Base-by-base conservation (phyloP, 2,329 filamentous ascomycete species). In the Tothia fuscella region DNA sequence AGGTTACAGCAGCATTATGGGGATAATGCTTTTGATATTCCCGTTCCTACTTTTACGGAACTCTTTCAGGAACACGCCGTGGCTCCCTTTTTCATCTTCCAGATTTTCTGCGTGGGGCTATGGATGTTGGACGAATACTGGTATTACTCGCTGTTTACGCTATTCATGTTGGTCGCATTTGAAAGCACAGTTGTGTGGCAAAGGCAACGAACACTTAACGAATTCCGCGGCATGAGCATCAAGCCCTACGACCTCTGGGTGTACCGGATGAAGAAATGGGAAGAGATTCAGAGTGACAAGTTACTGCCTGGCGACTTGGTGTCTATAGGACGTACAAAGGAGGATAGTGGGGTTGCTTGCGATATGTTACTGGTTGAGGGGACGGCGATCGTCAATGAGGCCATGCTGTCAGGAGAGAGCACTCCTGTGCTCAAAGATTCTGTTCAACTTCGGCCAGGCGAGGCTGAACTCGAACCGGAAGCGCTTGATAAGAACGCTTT, bases 61-160 rank as follows among this genome's bases (percentile, higher is more conserved):
- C 75, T 98, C 38, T 98, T 94, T 74, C 84, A 93, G 63, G 91
- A 98, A 63, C 93, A 98, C 61, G 89, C 93, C 19, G 93, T 98
- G 17, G 93, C 93, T 17, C 91, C 91, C 4, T 98, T 98, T 71
- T 98, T 98, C 64, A 88, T 98, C 48, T 98, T 98, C 67, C 91
- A 98, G 70, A 72, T 98, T 47, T 98, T 98, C 69, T 98, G 93
- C 54, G 91, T 98, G 45, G 93, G 91, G 13, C 68, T 98, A 47
- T 98, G 91, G 91, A 85, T 96, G 79, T 68, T 98, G 57, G 91
- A 98, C 57, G 93, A 98, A 65, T 98, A 96, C 66, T 98, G 93
- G 91, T 98, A 98, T 70, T 98, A 98, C 67, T 96, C 91, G 47
- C 76, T 98, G 16, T 98, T 98, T 64, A 98, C 93, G 1, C 78